Evolutionary conservation across 2,329 filamentous ascomycete species (phyloP).

Genomic region (Cladosporium phlei): DNA sequence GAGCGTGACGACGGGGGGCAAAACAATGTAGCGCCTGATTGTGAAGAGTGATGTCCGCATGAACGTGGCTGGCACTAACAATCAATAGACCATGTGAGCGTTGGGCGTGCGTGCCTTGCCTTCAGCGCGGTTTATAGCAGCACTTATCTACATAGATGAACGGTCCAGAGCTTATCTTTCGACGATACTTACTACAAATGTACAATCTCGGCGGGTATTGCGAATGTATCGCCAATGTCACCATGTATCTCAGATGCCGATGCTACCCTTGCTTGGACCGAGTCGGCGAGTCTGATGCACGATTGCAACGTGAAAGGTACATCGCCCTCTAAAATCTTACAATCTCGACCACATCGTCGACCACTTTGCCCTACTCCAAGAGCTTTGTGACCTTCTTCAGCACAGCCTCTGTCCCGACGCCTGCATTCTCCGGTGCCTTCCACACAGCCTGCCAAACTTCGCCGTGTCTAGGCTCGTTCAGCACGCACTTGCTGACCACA

Average conservation of each 20-base stretch:
- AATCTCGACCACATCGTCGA: background rate
- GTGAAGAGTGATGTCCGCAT: background rate
- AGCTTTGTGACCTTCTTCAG: constrained; percentile 68
- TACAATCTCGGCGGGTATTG: background rate
- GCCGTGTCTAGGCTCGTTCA: constrained; percentile 84
- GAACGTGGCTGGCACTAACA: constrained; percentile 8
- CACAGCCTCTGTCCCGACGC: constrained; percentile 71
- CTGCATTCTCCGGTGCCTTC: constrained; percentile 79
- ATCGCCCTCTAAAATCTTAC: background rate
- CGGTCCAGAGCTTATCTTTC: constrained; percentile 6
- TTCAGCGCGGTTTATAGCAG: background rate
- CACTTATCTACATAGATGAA: background rate
- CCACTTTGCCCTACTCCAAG: constrained; percentile 38
- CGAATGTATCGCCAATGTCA: background rate
- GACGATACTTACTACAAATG: too few species aligned
- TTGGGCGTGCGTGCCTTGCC: background rate
- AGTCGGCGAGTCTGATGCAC: too few species aligned
- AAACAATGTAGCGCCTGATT: constrained; percentile 3
- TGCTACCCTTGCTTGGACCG: too few species aligned
- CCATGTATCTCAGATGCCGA: too few species aligned
- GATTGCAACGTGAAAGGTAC: background rate
- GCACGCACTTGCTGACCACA: constrained; percentile 71
- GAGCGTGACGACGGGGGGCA: background rate
- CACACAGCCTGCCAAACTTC: constrained; percentile 84
- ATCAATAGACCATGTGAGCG: constrained; percentile 5